A percentile compares a stretch with the other conserved stretches of the same genome.
Conservation (phyloP, 1,284 basidiomycete species). For the Neolentinus lepideus region DNA sequence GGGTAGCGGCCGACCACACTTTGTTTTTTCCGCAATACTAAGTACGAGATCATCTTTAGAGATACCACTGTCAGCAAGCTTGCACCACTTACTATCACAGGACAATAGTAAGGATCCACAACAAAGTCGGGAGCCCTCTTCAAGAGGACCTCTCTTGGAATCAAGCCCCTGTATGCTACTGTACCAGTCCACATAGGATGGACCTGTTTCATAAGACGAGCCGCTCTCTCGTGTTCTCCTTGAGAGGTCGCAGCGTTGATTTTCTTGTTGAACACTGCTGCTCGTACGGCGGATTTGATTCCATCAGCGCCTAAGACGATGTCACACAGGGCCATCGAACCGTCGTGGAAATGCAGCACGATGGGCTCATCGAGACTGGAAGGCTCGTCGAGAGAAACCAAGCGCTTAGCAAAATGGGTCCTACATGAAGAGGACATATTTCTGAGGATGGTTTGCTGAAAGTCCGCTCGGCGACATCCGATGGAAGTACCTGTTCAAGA, state of each 20-base stretch:
- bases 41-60: background rate
- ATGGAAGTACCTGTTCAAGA: conserved; percentile 26
- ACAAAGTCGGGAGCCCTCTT: conserved; percentile 9
- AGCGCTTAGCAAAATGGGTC: conserved; percentile 35
- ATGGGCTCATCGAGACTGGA: conserved; percentile 9
- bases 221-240: conserved; percentile 7
- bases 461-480: conserved; percentile 40
- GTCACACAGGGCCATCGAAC: conserved; percentile 31
- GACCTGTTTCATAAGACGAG: conserved; percentile 13
- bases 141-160: conserved; percentile 20
- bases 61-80: background rate
- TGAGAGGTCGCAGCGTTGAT: conserved; percentile 5
- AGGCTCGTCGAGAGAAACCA: conserved; percentile 23
- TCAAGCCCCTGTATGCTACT: conserved; percentile 27
- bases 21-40: conserved; percentile 26
- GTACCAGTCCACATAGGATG: conserved; percentile 30
- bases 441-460: conserved; percentile 35
- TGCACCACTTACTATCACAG: conserved; percentile 21
- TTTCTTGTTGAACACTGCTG: conserved; percentile 23
- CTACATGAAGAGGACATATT: conserved; percentile 26
- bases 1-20: conserved; percentile 8
- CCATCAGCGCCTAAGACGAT: conserved; percentile 42
- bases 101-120: conserved; percentile 17
- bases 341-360: conserved; percentile 28
- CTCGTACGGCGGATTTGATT: conserved; percentile 41